These are phyloP conservation scores for Hericium rajendrae DNA, from an alignment of 768 basidiomycete genomes.

Conservation along the genomic window DNA sequence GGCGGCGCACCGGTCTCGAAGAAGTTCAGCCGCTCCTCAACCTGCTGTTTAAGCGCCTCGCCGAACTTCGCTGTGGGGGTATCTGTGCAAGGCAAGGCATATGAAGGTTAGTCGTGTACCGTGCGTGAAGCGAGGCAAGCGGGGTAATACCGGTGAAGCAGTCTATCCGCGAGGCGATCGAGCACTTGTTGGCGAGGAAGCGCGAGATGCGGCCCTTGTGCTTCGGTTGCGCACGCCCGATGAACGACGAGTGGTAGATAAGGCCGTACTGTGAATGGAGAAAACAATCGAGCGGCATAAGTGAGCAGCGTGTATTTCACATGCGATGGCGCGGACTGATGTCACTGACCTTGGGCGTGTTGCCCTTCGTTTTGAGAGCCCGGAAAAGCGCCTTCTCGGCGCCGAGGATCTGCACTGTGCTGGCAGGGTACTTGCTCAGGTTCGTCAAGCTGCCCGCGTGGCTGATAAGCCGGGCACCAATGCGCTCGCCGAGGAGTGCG, in stretches of 20 bases:
- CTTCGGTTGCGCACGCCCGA: conserved; percentile 88
- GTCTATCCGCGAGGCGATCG: conserved; percentile 94
- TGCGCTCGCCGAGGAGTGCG: conserved; percentile 83
- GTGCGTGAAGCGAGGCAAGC: background rate
- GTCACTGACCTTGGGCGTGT: conserved; percentile 79
- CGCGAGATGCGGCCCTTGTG: conserved; percentile 96
- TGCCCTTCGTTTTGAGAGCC: conserved; percentile 96
- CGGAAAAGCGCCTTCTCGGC: conserved; percentile 98
- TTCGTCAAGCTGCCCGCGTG: conserved; percentile 97
- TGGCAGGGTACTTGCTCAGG: conserved; percentile 95
- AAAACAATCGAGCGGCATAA: background rate
- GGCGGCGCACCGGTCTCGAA: conserved; percentile 90
- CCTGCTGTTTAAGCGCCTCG: conserved; percentile 86
- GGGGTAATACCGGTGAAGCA: conserved; percentile 65
- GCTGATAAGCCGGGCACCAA: conserved; percentile 86
- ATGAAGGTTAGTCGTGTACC: background rate
- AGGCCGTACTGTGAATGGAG: conserved; percentile 70
- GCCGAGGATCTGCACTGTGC: conserved; percentile 95
- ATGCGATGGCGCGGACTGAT: background rate
- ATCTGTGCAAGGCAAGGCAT: conserved; percentile 31
- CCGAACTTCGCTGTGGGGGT: conserved; percentile 89
- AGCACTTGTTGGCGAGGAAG: conserved; percentile 98
- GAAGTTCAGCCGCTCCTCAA: conserved; percentile 90
- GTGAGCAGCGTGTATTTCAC: background rate
- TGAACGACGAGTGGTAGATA: conserved; percentile 95